Conservation (phyloP, 805 yeast genomes). For the Myxozyma kluyveri region DNA sequence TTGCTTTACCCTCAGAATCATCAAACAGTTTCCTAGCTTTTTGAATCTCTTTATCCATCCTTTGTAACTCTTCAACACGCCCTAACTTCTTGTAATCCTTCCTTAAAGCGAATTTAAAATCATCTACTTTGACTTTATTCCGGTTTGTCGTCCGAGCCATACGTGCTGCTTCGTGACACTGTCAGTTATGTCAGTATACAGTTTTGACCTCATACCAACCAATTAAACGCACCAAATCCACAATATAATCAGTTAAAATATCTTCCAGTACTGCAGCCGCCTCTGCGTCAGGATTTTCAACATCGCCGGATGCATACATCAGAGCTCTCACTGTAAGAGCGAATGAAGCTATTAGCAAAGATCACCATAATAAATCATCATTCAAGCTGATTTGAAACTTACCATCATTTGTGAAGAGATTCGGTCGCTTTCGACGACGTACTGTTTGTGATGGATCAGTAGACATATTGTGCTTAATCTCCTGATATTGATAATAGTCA, state of each 20-base stretch:
- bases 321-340: constrained; percentile 51
- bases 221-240: constrained; percentile 45
- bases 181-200: neutral
- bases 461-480: no score
- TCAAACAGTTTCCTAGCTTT: constrained; percentile 69
- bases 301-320: constrained; percentile 72
- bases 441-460: neutral
- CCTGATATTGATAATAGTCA: no score
- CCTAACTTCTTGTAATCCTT: constrained; percentile 66
- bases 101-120: constrained; percentile 66
- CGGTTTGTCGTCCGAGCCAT: constrained; percentile 53
- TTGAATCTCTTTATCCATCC: constrained; percentile 57
- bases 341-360: constrained; percentile 38
- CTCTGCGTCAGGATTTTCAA: constrained; percentile 61
- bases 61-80: constrained; percentile 62
- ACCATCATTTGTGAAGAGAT: constrained; percentile 47
- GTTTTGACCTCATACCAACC: neutral
- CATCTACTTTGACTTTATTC: constrained; percentile 66
- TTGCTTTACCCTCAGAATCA: constrained; percentile 50
- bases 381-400: constrained; percentile 9
- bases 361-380: neutral
- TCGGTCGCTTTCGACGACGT: constrained; percentile 41
- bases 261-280: constrained; percentile 68
- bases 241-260: constrained; percentile 59
- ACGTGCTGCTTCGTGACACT: constrained; percentile 53